A percentile compares a stretch with the other conserved stretches of the same genome.
Evolutionary conservation across 768 basidiomycete species (phyloP).

Genomic region (Phylloporus arenicola): DNA sequence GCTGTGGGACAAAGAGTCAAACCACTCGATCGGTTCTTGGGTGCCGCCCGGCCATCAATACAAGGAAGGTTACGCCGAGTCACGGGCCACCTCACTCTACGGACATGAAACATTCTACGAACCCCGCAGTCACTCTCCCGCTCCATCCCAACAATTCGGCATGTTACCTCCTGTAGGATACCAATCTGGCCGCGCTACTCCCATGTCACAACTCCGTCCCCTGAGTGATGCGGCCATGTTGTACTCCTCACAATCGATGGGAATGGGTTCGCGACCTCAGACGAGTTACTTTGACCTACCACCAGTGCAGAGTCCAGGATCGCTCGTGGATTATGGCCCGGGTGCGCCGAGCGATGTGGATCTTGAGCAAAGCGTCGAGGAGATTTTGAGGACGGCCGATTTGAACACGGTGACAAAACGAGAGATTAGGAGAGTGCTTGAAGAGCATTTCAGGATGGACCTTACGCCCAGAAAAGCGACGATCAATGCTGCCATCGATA

Average conservation of each 20-base stretch:
- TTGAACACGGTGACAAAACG: constrained; percentile 90
- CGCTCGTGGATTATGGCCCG: constrained; percentile 36
- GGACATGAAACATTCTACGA: constrained; percentile 88
- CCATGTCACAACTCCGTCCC: constrained; percentile 42
- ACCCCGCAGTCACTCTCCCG: constrained; percentile 65
- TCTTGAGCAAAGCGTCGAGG: constrained; percentile 68
- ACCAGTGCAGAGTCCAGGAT: constrained; percentile 46
- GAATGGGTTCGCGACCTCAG: constrained; percentile 60
- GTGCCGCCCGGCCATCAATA: constrained; percentile 69
- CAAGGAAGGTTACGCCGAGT: constrained; percentile 73
- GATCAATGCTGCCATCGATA: constrained; percentile 78
- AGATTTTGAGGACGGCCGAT: constrained; percentile 72
- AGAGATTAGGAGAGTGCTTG: constrained; percentile 77
- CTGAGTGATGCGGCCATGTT: constrained; percentile 34
- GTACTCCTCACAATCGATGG: constrained; percentile 58
- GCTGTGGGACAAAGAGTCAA: constrained; percentile 95
- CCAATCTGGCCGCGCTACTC: constrained; percentile 74
- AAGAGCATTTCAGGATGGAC: constrained; percentile 76
- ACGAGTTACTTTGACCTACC: constrained; percentile 77
- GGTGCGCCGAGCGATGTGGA: constrained; percentile 61
- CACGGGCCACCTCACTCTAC: constrained; percentile 73
- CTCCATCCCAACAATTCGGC: constrained; percentile 58
- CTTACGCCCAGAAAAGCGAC: constrained; percentile 62
- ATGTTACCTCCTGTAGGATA: constrained; percentile 58
- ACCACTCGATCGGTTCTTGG: constrained; percentile 93